Evolutionary conservation across 1,139 yeast species (phyloP), one percentile per base, ranked within the genome.

Genomic region (Diutina catenulata): DNA sequence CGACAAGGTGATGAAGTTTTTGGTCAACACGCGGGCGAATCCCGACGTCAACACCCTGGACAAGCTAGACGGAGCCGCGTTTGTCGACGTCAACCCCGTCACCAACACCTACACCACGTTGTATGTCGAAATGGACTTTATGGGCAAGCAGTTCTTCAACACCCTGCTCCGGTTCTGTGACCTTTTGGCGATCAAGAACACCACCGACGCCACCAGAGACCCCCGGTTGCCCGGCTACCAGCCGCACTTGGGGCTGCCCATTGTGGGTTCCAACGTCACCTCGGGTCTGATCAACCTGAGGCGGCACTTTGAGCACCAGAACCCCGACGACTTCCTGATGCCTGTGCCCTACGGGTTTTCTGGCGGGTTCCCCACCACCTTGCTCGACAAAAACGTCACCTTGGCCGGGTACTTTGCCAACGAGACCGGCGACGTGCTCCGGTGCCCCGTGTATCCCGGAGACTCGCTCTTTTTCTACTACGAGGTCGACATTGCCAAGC

Each of bases 71-170:
- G 37, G 42, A 9, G 50, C 53, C 11, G 46, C 59, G 5, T 57
- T 66, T 13, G 48, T 49, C 13, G 78, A 73, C 45, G 69, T 69
- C 20, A 63, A 73, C 46, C 15, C 41, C 3, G 52, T 62, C 3
- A 66, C 76, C 2, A 70, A 71, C 47, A 57, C 52, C 42, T 71
- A 50, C 47, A 67, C 78, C 5, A 69, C 76, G 1, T 50, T 73
- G 28, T 71, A 68, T 39, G 64, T 70, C n/a, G 57, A 60, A 28
- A 50, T 66, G 18, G 58, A 58, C 39, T 72, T 67, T 47, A 59
- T 62, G 56, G 78, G 75, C 3, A 58, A 59, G 28, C 49, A 55
- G 20, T 51, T 70, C 11, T 48, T 58, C 18, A 59, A 60, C 40
- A 64, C 66, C 37, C 62, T 62, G 42, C 48, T 52, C 16, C 52